Evolutionary conservation across 179 eudicot genomes (phyloP), one percentile per base, ranked within the genome.

Genomic region (Gypsophila paniculata): DNA sequence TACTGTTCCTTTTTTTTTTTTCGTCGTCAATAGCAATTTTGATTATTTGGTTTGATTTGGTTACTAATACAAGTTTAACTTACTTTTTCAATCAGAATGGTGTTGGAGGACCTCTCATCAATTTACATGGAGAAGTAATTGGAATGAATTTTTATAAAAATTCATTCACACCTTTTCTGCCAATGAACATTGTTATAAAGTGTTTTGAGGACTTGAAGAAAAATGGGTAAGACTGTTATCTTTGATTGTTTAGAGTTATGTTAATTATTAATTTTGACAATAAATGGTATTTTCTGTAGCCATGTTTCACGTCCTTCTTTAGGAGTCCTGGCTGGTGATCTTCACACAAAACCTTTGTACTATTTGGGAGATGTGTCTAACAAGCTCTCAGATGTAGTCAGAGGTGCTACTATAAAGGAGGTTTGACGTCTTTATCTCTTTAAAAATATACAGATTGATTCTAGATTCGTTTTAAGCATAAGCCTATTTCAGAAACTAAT

Each of bases 81-180:
- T 18, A 10, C 10, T 19, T 42, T 8, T 65, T 65, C 2, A 1
- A 39, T 65, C 32, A 70, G 64, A 70, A 54, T 54, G 73, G 73
- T 70, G 38, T 70, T 11, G 73, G 73, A 15, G 73, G 73, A 38
- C 73, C 73, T 70, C 63, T 70, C 34, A 55, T 70, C 9, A 70
- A 70, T 55, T 36, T 60, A n/a, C 12, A 8, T 70, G 73, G 73
- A 38, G 73, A 70, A 55, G 52, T 70, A 34, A 70, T 70, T 19
- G 73, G 73, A 70, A 70, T 70, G 8, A 70, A 57, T 25, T 70
- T 70, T 42, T 70, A 70, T 38, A 52, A 70, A 54, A 32, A 29
- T 5, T 10, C 51, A 55, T 55, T 11, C 29, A 70, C 73, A 12
- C 73, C 73, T 8, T 70, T 54, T 70, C 64, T 70, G 42, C 64